Percentiles rank a stretch among this genome's conserved stretches.
Evolutionary conservation across 129 eudicot genomes (phyloP).

Genomic region (carrot (Daucus carota)): DH1_v3.0 NC_030386.2:35209501-35210000

Average conservation of each 20-base stretch:
- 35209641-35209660: conserved; percentile 2
- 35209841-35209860: conserved; percentile 71
- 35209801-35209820: neutral
- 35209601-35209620: neutral
- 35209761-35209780: neutral
- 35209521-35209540: neutral
- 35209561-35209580: neutral
- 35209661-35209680: neutral
- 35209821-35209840: neutral
- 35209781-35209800: neutral
- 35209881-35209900: conserved; percentile 59
- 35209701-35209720: neutral
- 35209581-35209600: neutral
- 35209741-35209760: neutral
- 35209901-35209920: conserved; percentile 41
- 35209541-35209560: neutral
- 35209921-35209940: conserved; percentile 75
- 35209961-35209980: conserved; percentile 67
- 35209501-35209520: neutral
- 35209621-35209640: neutral
- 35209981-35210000: neutral
- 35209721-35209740: neutral
- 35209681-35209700: neutral
- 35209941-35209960: conserved; percentile 79
- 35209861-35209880: conserved; percentile 74